These are phyloP conservation scores for Pseudogymnoascus sp. DNA, from an alignment of 2,329 filamentous ascomycete species.

Conservation along the genomic window DNA sequence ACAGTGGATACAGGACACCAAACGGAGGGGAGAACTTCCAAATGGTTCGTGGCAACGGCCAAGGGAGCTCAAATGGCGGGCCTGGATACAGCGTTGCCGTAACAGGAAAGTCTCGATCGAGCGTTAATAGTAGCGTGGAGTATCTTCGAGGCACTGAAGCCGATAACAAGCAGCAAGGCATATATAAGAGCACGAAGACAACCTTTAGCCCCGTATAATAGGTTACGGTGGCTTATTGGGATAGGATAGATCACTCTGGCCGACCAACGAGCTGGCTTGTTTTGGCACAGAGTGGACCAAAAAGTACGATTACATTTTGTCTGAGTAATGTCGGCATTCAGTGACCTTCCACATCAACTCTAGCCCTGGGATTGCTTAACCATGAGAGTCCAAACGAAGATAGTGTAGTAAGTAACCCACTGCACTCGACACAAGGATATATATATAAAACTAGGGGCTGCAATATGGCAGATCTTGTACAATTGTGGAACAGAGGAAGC, in stretches of 20 bases:
- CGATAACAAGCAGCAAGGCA: neutral
- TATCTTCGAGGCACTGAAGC: neutral
- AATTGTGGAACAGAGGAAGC: neutral
- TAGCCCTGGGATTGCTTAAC: neutral
- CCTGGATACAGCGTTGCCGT: conserved; percentile 4
- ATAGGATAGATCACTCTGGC: neutral
- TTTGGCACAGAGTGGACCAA: neutral
- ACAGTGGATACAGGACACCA: neutral
- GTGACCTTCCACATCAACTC: neutral
- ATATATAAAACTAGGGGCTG: neutral
- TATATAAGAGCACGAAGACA: conserved; percentile 4
- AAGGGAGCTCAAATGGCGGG: neutral
- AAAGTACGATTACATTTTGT: neutral
- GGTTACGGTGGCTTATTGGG: neutral
- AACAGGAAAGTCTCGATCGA: conserved; percentile 3
- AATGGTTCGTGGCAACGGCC: neutral
- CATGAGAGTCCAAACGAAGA: neutral
- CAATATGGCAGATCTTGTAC: neutral
- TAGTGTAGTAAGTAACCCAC: neutral
- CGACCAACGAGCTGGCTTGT: conserved; percentile 1
- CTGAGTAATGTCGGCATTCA: neutral
- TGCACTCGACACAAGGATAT: neutral
- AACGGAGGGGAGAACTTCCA: neutral
- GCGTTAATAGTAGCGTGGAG: neutral
- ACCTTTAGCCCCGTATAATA: neutral